Evolutionary conservation across 495 filamentous ascomycete species (phyloP).

Genomic region (Jackrogersella minutella): DNA sequence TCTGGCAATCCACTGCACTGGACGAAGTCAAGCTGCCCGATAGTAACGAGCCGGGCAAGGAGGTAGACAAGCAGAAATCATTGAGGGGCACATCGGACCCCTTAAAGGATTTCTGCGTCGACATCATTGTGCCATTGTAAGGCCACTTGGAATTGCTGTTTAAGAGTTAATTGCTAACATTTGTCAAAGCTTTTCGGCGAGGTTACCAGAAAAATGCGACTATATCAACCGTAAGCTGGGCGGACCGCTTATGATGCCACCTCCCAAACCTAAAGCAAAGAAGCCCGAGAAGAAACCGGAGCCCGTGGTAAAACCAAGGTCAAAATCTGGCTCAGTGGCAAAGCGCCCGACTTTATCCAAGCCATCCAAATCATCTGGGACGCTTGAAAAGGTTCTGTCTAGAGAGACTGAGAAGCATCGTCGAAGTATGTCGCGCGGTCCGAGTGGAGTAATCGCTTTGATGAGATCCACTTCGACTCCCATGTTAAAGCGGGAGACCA

Average conservation of each 20-base stretch:
- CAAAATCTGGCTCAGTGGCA: slow-evolving; percentile 63
- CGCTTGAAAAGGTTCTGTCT: slow-evolving; percentile 74
- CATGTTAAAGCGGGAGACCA: slow-evolving; percentile 69
- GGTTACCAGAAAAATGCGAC: slow-evolving; percentile 81
- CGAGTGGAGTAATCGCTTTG: slow-evolving; percentile 63
- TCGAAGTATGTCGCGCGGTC: slow-evolving; percentile 60
- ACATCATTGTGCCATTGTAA: slow-evolving; percentile 93
- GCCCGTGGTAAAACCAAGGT: slow-evolving; percentile 44
- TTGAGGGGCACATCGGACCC: slow-evolving; percentile 49
- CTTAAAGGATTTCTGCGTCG: slow-evolving; percentile 79
- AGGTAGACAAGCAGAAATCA: slow-evolving; percentile 42
- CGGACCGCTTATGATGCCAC: slow-evolving; percentile 71
- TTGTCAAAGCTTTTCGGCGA: slow-evolving; percentile 72
- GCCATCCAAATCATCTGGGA: slow-evolving; percentile 61
- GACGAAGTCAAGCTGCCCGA: slow-evolving; percentile 62
- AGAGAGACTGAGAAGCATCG: slow-evolving; percentile 64
- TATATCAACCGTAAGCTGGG: slow-evolving; percentile 87
- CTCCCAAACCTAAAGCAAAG: slow-evolving; percentile 62
- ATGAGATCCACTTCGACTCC: slow-evolving; percentile 74
- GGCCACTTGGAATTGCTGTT: slow-evolving; percentile 31
- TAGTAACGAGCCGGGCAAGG: slow-evolving; percentile 52
- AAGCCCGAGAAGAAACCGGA: slow-evolving; percentile 35
- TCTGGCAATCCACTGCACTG: slow-evolving; percentile 87
- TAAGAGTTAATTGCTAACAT: slow-evolving; percentile 21
- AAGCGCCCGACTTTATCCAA: slow-evolving; percentile 60